Base-by-base conservation (phyloP, 495 filamentous ascomycete species). In the Melanomma pulvis-pyrius region DNA sequence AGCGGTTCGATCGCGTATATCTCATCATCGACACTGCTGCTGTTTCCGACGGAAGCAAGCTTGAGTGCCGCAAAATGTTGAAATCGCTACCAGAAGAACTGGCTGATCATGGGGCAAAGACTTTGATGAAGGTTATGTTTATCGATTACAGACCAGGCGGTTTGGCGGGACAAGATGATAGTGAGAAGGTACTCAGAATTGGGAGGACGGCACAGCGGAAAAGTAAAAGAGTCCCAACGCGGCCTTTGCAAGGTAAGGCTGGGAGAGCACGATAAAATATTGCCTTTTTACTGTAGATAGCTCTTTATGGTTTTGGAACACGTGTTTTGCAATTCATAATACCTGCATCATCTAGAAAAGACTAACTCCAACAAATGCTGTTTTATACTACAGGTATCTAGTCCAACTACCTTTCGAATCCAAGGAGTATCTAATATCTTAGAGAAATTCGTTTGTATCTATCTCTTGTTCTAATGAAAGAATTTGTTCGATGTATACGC, bases 121-220 rank as follows among this genome's bases (percentile, higher is more conserved):
- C 41, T n/a, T 34, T 59, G 25, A 34, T 59, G 12, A 59, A 59
- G 39, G 39, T 48, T 21, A 47, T 59, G 56, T 48, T 47, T 59
- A 21, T 59, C 8, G 25, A 25, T 9, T 30, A 54, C 29, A 15
- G 51, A 19, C 51, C 34, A 17, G 34, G 34, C 8, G 34, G 8
- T 17, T 8, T 8, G 8, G 8, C 8, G 17, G 34, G 17, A 17
- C 8, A 41, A 17, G 34, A 8, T 8, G 34, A 41, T 17, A 17
- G 17, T 41, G 34, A 41, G 17, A 8, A 8, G 34, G 8, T 41
- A 17, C 34, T 41, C 8, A 41, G 34, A 17, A 41, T 41, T 41
- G 34, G 8, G 34, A 41, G 34, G 34, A 17, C 34, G 8, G 8
- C 34, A 8, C 34, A 41, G 34, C 34, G 34, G 8, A 8, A 41